Evolutionary conservation across 2,329 filamentous ascomycete genomes (phyloP), one percentile per base, ranked within the genome.

Genomic region (Alternaria gaisen): DNA sequence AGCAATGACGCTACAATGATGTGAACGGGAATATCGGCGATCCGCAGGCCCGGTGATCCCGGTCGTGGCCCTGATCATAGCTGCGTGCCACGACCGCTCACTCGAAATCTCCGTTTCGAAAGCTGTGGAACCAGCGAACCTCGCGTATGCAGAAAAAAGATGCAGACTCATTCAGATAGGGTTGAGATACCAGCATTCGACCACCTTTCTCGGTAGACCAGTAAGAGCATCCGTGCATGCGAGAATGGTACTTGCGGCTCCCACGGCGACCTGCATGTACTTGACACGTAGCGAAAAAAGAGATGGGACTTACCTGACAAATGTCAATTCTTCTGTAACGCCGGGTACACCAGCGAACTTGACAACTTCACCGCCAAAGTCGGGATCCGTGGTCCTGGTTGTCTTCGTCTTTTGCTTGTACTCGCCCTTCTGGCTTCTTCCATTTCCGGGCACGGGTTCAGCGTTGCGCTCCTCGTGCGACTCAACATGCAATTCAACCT

Each of bases 401-500:
- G 80, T 84, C 55, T 78, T 79, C 40, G 81, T 83, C 60, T 78
- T 80, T 58, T 76, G 78, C 64, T 84, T 84, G 67, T 73, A 80
- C 52, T 82, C 84, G 50, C 82, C 81, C 61, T 85, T 84, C 67
- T 87, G 86, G 58, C 83, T 81, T 64, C 83, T 82, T 6, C 82
- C 80, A 22, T 81, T 81, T 47, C 83, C 84, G 36, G 76, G 80
- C 18, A 83, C 73, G 6, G 73, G 72, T 48, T 79, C 79, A 2
- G 78, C 75, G 9, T 77, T 76, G 5, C 79, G 79, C 64, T 86
- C 83, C 54, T 83, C 82, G n/a, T 80, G 81, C 57, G 83, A 91
- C 73, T 95, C 93, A 16, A 94, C 87, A 76, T 96, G 92, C 56
- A 97, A 80, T 75, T 95, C 91, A 64, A 90, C 90, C 74, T 90